These are phyloP conservation scores for Neotropicomus parvogracilis DNA, from an alignment of 1,284 basidiomycete species.

Conservation along the genomic window DNA sequence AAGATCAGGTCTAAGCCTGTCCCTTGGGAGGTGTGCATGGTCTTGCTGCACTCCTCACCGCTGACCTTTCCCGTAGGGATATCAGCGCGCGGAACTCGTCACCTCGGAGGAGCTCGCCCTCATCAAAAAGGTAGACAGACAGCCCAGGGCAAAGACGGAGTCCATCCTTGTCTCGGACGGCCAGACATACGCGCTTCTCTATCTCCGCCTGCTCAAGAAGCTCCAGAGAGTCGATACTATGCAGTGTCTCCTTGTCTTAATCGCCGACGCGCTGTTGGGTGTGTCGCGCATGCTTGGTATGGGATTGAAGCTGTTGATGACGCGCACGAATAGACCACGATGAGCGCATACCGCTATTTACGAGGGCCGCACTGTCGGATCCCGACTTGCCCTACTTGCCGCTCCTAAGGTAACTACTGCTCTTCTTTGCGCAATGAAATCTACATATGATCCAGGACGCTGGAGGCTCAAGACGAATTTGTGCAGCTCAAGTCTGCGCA, in stretches of 20 bases:
- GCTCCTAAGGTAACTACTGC: conserved; percentile 61
- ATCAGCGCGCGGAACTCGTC: conserved; percentile 91
- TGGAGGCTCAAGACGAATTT: conserved; percentile 91
- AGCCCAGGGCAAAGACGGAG: conserved; percentile 70
- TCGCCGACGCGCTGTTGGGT: conserved; percentile 88
- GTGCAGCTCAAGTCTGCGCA: conserved; percentile 87
- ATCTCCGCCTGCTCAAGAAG: conserved; percentile 89
- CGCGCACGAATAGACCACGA: conserved; percentile 58
- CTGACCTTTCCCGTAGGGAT: conserved; percentile 56
- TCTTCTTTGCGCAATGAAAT: background rate
- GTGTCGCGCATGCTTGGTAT: conserved; percentile 17
- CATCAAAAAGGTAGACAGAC: conserved; percentile 87
- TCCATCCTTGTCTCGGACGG: conserved; percentile 77
- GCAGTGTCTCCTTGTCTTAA: conserved; percentile 88
- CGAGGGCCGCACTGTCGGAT: conserved; percentile 54
- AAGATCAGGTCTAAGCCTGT: conserved; percentile 90
- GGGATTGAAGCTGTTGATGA: background rate
- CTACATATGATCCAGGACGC: conserved; percentile 45
- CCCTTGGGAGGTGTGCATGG: conserved; percentile 82
- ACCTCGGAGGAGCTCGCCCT: conserved; percentile 86
- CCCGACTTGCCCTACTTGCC: conserved; percentile 83
- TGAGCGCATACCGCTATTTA: conserved; percentile 74
- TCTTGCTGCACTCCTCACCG: conserved; percentile 12
- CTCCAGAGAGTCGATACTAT: conserved; percentile 91
- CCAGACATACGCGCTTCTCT: conserved; percentile 81